Evolutionary conservation across 139 green algal species (phyloP), one percentile per base, ranked within the genome.

Genomic region (Prasinococcaceae sp.): DNA sequence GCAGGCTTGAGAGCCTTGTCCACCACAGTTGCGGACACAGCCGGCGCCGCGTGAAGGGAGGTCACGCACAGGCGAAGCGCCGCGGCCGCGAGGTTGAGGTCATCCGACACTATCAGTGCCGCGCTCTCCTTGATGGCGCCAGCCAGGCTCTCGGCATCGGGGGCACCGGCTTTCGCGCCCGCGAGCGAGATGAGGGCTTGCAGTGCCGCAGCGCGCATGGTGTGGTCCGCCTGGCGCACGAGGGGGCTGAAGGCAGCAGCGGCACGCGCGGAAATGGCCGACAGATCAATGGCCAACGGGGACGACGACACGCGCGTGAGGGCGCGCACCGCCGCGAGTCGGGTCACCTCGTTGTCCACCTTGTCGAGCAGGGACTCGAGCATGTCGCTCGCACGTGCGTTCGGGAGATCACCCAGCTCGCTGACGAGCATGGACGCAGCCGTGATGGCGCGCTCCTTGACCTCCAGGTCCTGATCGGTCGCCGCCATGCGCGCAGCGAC

Each of bases 261-360:
- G 22, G 77, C 48, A 0, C 63, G 56, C 29, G 64, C 47, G 14
- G 72, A 29, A 17, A 69, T 29, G 12, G 53, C 24, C 1, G 55
- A 64, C 29, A 84, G 51, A 43, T 80, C 60, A 26, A 82, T 39
- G 23, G 46, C 40, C 35, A 85, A 64, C 6, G 72, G 67, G 1
- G 76, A 82, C n/a, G n/a, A n/a, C n/a, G n/a, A n/a, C n/a, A n/a
- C n/a, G n/a, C n/a, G n/a, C n/a, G n/a, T n/a, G n/a, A n/a, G n/a
- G n/a, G n/a, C n/a, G n/a, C n/a, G n/a, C 5, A 94, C 80, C 0
- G 84, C 79, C 2, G 80, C 58, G 32, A 94, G 70, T 6, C 87
- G 73, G 0, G 88, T 97, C 24, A 83, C 83, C 55, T 97, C 88
- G 55, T 93, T 96, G 27, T 67, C 70, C 63, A 94, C 58, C 12